Conservation (phyloP, 768 basidiomycete species). For the Rickenella mellea region DNA sequence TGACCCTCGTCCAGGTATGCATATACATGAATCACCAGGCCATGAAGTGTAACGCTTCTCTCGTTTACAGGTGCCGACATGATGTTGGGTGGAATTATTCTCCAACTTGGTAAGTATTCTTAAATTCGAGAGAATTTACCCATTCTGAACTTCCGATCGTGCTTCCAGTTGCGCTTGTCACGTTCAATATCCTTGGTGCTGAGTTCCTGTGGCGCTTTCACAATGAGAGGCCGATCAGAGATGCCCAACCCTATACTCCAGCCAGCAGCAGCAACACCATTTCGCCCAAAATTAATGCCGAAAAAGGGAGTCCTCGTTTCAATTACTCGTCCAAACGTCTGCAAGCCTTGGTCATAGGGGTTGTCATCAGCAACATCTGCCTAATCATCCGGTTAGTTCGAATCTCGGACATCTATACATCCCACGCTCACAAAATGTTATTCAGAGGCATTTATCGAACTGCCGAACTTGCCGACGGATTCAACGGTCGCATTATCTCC, state of each 20-base stretch:
- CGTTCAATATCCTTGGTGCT: constrained; percentile 29
- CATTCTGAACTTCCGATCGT: not conserved
- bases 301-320: no score
- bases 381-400: constrained; percentile 34
- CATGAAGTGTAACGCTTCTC: not conserved
- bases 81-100: constrained; percentile 19
- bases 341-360: constrained; percentile 24
- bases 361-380: constrained; percentile 29
- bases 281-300: constrained; percentile 13
- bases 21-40: not conserved
- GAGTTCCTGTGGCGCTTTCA: constrained; percentile 39
- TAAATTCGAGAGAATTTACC: not conserved
- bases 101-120: constrained; percentile 16
- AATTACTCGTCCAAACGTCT: not conserved
- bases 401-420: not conserved
- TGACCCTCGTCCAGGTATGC: constrained; percentile 1
- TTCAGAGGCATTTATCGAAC: constrained; percentile 11
- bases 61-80: constrained; percentile 15
- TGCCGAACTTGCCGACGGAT: constrained; percentile 12
- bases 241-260: not conserved
- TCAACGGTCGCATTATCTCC: constrained; percentile 10
- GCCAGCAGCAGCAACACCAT: not conserved
- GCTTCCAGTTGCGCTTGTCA: constrained; percentile 28
- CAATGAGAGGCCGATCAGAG: constrained; percentile 23
- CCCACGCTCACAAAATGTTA: no score